These are phyloP conservation scores for Kockiozyma suomiensis DNA, from an alignment of 805 yeast species.

Conservation along the genomic window DNA sequence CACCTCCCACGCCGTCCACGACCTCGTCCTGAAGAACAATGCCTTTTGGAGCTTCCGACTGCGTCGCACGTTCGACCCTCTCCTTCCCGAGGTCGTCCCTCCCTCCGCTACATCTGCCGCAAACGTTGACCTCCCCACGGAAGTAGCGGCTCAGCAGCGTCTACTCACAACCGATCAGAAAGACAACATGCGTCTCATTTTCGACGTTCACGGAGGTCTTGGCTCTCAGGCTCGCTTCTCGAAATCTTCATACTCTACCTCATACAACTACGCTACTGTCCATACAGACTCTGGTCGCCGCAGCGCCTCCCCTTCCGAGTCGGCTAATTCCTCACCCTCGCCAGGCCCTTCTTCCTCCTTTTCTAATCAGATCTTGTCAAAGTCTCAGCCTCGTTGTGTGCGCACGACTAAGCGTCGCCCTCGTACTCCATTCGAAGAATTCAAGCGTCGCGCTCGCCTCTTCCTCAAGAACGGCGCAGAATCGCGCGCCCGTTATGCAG, in stretches of 20 bases:
- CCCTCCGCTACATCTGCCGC: slow-evolving; percentile 11
- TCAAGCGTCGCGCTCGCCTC: slow-evolving; percentile 19
- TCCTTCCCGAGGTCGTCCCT: slow-evolving; percentile 5
- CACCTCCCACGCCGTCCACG: slow-evolving; percentile 8
- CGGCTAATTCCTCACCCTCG: background rate
- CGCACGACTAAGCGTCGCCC: background rate
- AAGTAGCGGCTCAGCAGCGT: slow-evolving; percentile 19
- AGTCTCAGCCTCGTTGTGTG: background rate
- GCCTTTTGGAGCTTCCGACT: slow-evolving; percentile 22
- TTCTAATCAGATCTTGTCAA: background rate
- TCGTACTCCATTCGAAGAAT: slow-evolving; percentile 14
- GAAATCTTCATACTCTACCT: slow-evolving; percentile 12
- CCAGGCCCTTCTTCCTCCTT: background rate
- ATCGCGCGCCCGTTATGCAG: slow-evolving; percentile 21
- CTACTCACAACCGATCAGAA: slow-evolving; percentile 17
- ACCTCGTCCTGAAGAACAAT: slow-evolving; percentile 21
- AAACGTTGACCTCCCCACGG: slow-evolving; percentile 9
- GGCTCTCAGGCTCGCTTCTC: slow-evolving; percentile 2
- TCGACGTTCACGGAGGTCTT: slow-evolving; percentile 18
- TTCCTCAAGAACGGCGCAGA: slow-evolving; percentile 24
- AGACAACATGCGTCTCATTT: slow-evolving; percentile 13
- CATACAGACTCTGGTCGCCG: background rate
- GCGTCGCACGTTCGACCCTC: slow-evolving; percentile 20
- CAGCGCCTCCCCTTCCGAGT: background rate
- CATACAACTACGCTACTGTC: slow-evolving; percentile 13